Percentiles rank a stretch among this genome's conserved stretches.
These are phyloP conservation scores for sorghum (Sorghum bicolor) DNA, from an alignment of 176 grass and related monocot species.

Conservation along the genomic window Sorghum_bicolor_NCBIv3 NC_012878.2:57049501-57050000, in stretches of 20 bases:
- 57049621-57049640: constrained; percentile 54
- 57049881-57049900: not conserved
- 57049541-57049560: constrained; percentile 50
- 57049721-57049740: not conserved
- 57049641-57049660: constrained; percentile 91
- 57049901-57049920: not conserved
- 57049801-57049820: not conserved
- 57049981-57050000: constrained; percentile 40
- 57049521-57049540: constrained; percentile 62
- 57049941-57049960: constrained; percentile 92
- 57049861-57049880: not conserved
- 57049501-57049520: constrained; percentile 73
- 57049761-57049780: not conserved
- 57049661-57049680: constrained; percentile 50
- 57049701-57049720: constrained; percentile 4
- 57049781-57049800: not conserved
- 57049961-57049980: constrained; percentile 85
- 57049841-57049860: not conserved
- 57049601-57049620: constrained; percentile 74
- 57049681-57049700: constrained; percentile 73
- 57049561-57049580: constrained; percentile 72
- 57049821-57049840: not conserved
- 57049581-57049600: constrained; percentile 76
- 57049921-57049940: constrained; percentile 50
- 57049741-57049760: not conserved